A percentile compares a stretch with the other conserved stretches of the same genome.
Conservation (phyloP, 805 yeast genomes). For the Torulaspora microellipsoides region DNA sequence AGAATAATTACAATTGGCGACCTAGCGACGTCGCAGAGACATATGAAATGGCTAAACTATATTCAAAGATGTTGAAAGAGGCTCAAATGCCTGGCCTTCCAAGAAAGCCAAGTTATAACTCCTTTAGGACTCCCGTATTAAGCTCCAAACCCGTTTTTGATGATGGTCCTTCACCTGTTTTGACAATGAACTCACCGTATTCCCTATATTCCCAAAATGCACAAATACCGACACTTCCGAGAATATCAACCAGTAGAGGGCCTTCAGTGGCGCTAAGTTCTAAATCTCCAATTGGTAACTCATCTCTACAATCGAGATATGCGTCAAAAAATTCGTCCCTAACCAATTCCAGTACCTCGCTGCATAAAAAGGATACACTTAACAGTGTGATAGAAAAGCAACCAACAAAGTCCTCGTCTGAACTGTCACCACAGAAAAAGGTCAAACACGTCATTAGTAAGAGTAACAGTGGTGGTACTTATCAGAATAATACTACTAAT, state of each 20-base stretch:
- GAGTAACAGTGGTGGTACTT: not conserved
- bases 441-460: not conserved
- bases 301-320: slow-evolving; percentile 17
- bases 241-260: slow-evolving; percentile 24
- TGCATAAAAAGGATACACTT: slow-evolving; percentile 5
- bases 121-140: slow-evolving; percentile 27
- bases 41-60: slow-evolving; percentile 45
- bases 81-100: slow-evolving; percentile 13
- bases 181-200: slow-evolving; percentile 25
- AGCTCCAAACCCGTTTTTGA: slow-evolving; percentile 26
- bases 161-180: slow-evolving; percentile 29
- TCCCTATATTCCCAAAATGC: slow-evolving; percentile 15
- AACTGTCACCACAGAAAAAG: slow-evolving; percentile 10
- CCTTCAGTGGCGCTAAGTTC: slow-evolving; percentile 15
- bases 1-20: slow-evolving; percentile 59
- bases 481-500: not conserved
- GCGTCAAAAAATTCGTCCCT: slow-evolving; percentile 14
- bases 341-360: slow-evolving; percentile 6
- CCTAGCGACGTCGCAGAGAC: slow-evolving; percentile 59
- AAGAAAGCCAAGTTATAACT: slow-evolving; percentile 20
- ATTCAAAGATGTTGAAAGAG: slow-evolving; percentile 32
- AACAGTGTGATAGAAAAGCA: slow-evolving; percentile 3
- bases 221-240: slow-evolving; percentile 20
- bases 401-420: slow-evolving; percentile 8
- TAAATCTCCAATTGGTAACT: slow-evolving; percentile 16